These are phyloP conservation scores for Fusarium xyrophilum DNA, from an alignment of 2,329 filamentous ascomycete species.

Conservation along the genomic window DNA sequence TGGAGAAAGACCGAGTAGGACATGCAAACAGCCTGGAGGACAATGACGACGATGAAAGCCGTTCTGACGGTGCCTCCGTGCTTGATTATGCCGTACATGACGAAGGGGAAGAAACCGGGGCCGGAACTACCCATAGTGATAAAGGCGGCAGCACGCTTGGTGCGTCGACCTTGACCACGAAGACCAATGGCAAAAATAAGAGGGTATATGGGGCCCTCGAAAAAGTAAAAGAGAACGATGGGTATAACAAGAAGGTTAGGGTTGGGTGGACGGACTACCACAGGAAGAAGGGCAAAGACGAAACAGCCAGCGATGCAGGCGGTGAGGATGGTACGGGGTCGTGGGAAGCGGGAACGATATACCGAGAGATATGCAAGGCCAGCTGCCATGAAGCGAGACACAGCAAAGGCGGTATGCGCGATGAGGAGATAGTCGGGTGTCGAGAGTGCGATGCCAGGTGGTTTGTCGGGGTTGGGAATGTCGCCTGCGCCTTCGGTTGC, in stretches of 20 bases:
- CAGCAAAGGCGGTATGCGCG: conserved; percentile 74
- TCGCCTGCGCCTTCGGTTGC: conserved; percentile 35
- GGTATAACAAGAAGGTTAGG: conserved; percentile 64
- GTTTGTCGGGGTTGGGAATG: conserved; percentile 45
- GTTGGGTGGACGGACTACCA: conserved; percentile 53
- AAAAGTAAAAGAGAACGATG: conserved; percentile 75
- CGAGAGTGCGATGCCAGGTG: conserved; percentile 58
- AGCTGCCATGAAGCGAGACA: conserved; percentile 74
- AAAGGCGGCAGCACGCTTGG: conserved; percentile 78
- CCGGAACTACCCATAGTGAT: conserved; percentile 79
- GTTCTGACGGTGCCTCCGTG: conserved; percentile 66
- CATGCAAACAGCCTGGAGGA: conserved; percentile 55
- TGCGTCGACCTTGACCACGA: conserved; percentile 78
- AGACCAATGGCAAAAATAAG: conserved; percentile 82
- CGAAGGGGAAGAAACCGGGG: conserved; percentile 76
- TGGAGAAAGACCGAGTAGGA: conserved; percentile 59
- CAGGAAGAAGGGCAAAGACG: conserved; percentile 59
- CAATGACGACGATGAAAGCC: conserved; percentile 69
- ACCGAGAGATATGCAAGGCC: conserved; percentile 66
- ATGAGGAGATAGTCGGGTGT: conserved; percentile 73
- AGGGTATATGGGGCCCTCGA: conserved; percentile 83
- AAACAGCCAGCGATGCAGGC: conserved; percentile 68
- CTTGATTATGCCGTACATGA: conserved; percentile 72
- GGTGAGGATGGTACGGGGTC: conserved; percentile 73
- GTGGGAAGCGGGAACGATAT: conserved; percentile 58